Evolutionary conservation across 1,284 basidiomycete species (phyloP), one percentile per base, ranked within the genome.

Genomic region (Pseudozyma thailandica): DNA sequence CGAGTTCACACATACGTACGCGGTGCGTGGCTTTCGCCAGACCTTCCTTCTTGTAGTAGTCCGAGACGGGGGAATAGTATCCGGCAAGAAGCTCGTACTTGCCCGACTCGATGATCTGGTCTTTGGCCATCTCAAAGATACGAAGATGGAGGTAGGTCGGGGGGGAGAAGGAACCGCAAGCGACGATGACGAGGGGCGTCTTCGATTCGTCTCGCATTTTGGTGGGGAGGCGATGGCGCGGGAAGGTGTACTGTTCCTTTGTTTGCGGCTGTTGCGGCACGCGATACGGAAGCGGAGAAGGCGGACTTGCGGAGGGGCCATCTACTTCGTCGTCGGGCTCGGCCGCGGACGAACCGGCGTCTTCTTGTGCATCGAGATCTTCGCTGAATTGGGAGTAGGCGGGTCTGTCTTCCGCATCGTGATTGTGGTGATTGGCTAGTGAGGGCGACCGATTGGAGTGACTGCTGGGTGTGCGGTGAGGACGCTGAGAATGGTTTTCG

Each of bases 101-200:
- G 66, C 92, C 93, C 77, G 92, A 92, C 81, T 96, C 94, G 51
- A 93, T 88, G 59, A 93, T 89, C 79, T 93, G 94, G 85, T 97
- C 94, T 84, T 91, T 92, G 57, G 94, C 94, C 94, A 97, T 96
- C 84, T 96, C 94, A 84, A 96, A 97, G 92, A 97, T 96, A 59
- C 94, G 91, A 81, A 87, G 72, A 66, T 87, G 86, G 30, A 87
- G 84, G 66, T 87, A 87, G 2, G 86, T 87, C 6, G 86, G 86
- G 1, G 86, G 86, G 1, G 86, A 86, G 81, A 87, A 87, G 21
- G 85, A 85, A 20, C 86, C 86, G 70, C 86, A 87, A 0, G 86
- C 86, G 28, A 87, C 86, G 21, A 82, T 79, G 31, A 82, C 77
- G 12, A 82, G 78, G 15, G 81, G 81, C 6, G 71, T 80, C 48